Evolutionary conservation across 1,284 basidiomycete species (phyloP), one percentile per base, ranked within the genome.

Genomic region (Volvariella volvacea): DNA sequence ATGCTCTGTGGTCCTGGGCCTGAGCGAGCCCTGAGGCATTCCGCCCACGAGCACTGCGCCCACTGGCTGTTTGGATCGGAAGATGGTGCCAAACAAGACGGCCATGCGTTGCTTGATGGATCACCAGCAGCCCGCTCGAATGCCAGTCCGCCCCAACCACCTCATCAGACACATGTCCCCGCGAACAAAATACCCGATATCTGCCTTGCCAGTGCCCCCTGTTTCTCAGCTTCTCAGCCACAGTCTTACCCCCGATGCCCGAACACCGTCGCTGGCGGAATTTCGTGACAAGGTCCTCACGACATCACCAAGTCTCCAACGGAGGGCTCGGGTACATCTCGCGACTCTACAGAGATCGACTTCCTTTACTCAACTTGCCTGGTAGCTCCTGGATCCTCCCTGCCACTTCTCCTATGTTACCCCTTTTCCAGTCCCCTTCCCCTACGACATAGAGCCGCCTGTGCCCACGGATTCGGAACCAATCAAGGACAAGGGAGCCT

Each of bases 401-500:
- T 76, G 79, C 0, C 88, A 92, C 58, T 97, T 89, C 70, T 82
- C 89, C 9, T 83, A 85, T 57, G 83, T 91, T 39, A 75, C 84
- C 1, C 93, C 95, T 0, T 77, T 92, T 46, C 90, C 92, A 4
- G 55, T 88, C 0, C 70, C 82, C 3, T 98, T 97, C 64, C 95
- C 95, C 0, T 92, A 90, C 62, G 73, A 82, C 22, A 81, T 97
- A 39, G 62, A 71, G 44, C 70, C 74, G 0, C 76, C 78, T 1
- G 70, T 68, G 41, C 61, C 71, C 19, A 53, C 65, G 3, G 67
- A 67, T 9, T 49, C 56, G 1, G 56, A 73, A 21, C n/a, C 14
- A 4, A 20, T 36, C 14, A 68, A 76, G 17, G 78, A 86, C 59
- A 75, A 80, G 51, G 66, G 65, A 1, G 73, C 67, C 10, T 76